Evolutionary conservation across 2,329 filamentous ascomycete genomes (phyloP).

Genomic region (Colletotrichum lentis): DNA sequence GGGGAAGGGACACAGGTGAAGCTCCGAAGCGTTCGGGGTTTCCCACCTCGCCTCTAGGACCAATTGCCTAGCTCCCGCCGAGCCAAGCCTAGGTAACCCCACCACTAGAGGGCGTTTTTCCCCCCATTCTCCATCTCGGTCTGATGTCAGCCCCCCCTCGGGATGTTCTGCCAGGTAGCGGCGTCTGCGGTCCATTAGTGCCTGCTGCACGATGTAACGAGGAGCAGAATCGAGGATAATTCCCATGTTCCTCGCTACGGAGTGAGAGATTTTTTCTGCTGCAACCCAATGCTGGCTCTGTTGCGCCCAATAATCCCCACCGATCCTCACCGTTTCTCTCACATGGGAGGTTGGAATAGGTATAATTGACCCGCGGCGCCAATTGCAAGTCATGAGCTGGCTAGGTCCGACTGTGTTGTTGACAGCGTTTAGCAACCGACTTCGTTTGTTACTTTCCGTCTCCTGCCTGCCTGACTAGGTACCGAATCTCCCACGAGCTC

Average conservation of each 20-base stretch:
- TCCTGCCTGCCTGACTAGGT: neutral
- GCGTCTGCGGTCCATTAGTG: slow-evolving; percentile 5
- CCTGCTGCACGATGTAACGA: neutral
- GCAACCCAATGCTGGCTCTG: slow-evolving; percentile 13
- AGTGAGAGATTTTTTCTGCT: neutral
- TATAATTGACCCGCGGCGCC: slow-evolving; percentile 8
- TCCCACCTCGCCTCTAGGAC: slow-evolving; percentile 1
- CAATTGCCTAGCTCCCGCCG: slow-evolving; percentile 24
- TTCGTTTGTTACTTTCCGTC: neutral
- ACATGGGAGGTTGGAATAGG: slow-evolving; percentile 11
- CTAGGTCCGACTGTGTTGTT: neutral
- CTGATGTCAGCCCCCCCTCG: slow-evolving; percentile 26
- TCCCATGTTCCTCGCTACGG: neutral
- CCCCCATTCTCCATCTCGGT: slow-evolving; percentile 20
- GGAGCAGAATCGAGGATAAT: neutral
- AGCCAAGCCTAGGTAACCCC: slow-evolving; percentile 16
- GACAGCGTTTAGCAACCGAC: neutral
- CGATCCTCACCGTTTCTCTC: slow-evolving; percentile 25
- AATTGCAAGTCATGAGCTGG: neutral
- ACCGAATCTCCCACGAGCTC: neutral
- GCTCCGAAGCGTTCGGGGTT: slow-evolving; percentile 13
- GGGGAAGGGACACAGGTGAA: slow-evolving; percentile 10
- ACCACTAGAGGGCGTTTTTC: slow-evolving; percentile 14
- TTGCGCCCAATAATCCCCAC: slow-evolving; percentile 33
- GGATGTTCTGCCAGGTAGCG: slow-evolving; percentile 19